Conservation (phyloP, 2,329 filamentous ascomycete species). For the Diaporthe ampelina region DNA sequence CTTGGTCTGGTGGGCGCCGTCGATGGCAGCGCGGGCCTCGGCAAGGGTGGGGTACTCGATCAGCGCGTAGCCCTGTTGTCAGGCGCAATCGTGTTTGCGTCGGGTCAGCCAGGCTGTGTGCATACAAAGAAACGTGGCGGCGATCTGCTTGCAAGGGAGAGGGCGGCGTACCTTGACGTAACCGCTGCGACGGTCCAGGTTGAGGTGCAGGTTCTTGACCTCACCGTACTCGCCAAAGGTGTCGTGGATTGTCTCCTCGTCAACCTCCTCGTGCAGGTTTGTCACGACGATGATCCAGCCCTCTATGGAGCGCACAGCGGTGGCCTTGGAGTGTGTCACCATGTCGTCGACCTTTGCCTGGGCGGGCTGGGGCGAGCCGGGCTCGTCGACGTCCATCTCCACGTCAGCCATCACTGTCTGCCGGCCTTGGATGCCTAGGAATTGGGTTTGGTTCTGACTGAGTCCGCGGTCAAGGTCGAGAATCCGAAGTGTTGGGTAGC, state of each 20-base stretch:
- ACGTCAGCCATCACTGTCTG: constrained; percentile 62
- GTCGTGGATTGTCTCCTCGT: constrained; percentile 86
- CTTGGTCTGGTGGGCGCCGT: constrained; percentile 82
- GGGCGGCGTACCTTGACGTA: constrained; percentile 80
- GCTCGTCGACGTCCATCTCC: constrained; percentile 73
- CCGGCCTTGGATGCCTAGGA: background rate
- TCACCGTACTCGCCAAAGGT: constrained; percentile 87
- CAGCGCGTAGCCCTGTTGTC: constrained; percentile 80
- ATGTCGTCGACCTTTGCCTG: constrained; percentile 72
- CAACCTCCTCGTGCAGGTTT: constrained; percentile 89
- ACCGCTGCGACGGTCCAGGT: constrained; percentile 84
- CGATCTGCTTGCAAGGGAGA: background rate
- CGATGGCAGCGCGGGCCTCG: constrained; percentile 85
- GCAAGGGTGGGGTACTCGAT: constrained; percentile 86
- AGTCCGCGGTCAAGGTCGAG: background rate
- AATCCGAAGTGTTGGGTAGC: background rate
- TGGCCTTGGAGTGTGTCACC: constrained; percentile 80
- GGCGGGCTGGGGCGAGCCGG: constrained; percentile 54
- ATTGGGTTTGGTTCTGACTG: background rate
- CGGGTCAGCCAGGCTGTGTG: constrained; percentile 27
- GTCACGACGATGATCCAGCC: constrained; percentile 91
- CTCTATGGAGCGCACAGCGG: constrained; percentile 87
- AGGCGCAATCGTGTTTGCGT: background rate
- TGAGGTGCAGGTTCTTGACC: constrained; percentile 89
- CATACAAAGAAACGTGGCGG: background rate